Base-by-base conservation (phyloP, 306 rosid species). In the Acmispon strigosus region DNA sequence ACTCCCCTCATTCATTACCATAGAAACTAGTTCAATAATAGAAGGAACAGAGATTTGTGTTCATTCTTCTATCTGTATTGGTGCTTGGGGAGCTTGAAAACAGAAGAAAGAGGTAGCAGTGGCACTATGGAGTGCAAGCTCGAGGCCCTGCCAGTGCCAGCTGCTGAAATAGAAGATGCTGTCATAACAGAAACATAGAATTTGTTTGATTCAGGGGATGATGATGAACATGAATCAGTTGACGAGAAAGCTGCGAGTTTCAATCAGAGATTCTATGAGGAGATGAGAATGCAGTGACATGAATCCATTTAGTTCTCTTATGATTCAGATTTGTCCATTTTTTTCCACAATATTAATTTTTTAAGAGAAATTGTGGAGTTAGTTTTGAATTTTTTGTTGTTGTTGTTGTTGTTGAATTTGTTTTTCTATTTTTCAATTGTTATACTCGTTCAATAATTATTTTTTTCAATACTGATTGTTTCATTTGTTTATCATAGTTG, bases 191-290 rank as follows among this genome's bases (percentile, higher is more conserved):
- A 22, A 22, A 3, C 24, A 22, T 58, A 24, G 39, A 78, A 57
- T 76, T 48, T 76, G 57, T 24, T 74, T 17, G 84, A 78, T 65
- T 77, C 79, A 62, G 74, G 27, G 10, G 80, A 59, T 43, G 92
- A 81, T n/a, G n/a, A 71, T 32, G 92, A 79, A 52, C 3, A 22
- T 22, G 24, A 3, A 22, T 84, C 96, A 5, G 80, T 90, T 70
- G 95, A 88, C 62, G 64, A 76, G 73, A 83, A 78, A 51, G 95
- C 96, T 5, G 90, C 88, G 83, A 78, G 44, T 63, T 90, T 90
- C 69, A 90, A 87, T 16, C 51, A 84, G 74, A 90, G 76, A 27
- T 90, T 87, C 70, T 90, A 90, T 3, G 83, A 69, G 10, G 80
- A 86, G 62, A 90, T 87, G 77, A 84, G 77, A 76, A 71, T 87